Evolutionary conservation across 2,329 filamentous ascomycete species (phyloP), one percentile per base, ranked within the genome.

Genomic region (Fusarium dimerum): DNA sequence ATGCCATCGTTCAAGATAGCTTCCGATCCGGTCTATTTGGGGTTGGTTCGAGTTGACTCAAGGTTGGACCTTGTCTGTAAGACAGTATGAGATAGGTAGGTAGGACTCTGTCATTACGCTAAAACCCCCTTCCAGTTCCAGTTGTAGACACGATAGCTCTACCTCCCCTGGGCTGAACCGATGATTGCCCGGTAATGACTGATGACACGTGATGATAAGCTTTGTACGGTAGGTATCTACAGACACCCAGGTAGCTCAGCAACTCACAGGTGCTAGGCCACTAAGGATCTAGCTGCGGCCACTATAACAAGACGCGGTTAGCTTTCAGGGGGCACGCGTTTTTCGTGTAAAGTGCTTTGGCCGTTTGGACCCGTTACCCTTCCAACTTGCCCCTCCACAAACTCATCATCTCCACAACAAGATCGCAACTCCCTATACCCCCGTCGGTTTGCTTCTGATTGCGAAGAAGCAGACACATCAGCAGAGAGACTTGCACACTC

Each of bases 231-330:
- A n/a, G n/a, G n/a, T n/a, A n/a, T n/a, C n/a, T n/a, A n/a, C n/a
- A n/a, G n/a, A n/a, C n/a, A n/a, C n/a, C n/a, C n/a, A n/a, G n/a
- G n/a, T 43, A 45, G 47, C 45, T 47, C 49, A 40, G 13, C 44
- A 34, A 50, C 18, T 9, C 47, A 45, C n/a, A 32, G 43, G 20
- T 38, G 15, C 1, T 10, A 47, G 5, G 38, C 26, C 16, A 26
- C 49, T 51, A 39, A 54, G 40, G 40, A 43, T 50, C 41, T 5
- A 32, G 6, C 63, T 67, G 64, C 64, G 70, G 68, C 59, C 68
- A 68, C 67, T 67, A 64, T 62, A 60, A 30, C 18, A 40, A 58
- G 53, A 61, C 65, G 65, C 60, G 61, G 61, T 55, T 56, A 17
- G 40, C 9, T n/a, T n/a, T 48, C 39, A 48, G 42, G 52, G 52